Base-by-base conservation (phyloP, 495 filamentous ascomycete genomes). In the Corynascus novoguineensis region DNA sequence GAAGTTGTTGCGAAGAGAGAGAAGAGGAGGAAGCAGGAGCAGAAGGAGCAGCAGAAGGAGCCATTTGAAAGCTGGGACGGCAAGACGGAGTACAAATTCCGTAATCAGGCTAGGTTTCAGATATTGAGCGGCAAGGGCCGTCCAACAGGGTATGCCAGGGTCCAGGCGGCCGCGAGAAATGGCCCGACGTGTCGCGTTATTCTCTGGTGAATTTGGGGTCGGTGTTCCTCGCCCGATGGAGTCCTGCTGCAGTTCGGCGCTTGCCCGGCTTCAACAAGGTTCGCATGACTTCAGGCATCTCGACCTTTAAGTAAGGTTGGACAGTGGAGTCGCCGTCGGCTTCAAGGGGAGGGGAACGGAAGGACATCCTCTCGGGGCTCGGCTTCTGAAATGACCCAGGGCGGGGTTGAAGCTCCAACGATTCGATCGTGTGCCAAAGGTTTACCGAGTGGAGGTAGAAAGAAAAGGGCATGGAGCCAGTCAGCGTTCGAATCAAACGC, bases 1-100 rank as follows among this genome's bases (percentile, higher is more conserved):
- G 53, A 51, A 60, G 62, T 24, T 42, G 25, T 3, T 31, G 27
- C 3, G 61, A 50, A n/a, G 60, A 58, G 35, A 61, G 53, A 51
- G 55, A 35, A 37, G 62, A 54, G 35, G 64, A 64, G 27, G 60
- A 29, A 17, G 51, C 40, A 9, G 55, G 27, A 31, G 53, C 34
- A 12, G 53, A 14, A 12, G 60, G 17, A 25, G 34, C 32, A 32
- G 32, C 24, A 28, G 57, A 12, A 24, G 46, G 27, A 42, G 54
- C 19, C 29, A 60, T 53, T 38, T 53, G 37, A 32, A 55, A 55
- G 34, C 41, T 37, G 53, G 42, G 53, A 58, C 51, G 35, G 57
- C 56, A 41, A 31, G 14, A 46, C 42, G 28, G 10, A 46, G 42
- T 28, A 37, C 32, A 35, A 12, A 22, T 50, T 35, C 29, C 29